Conservation (phyloP, 2,329 filamentous ascomycete species). For the Neonectria sp. region DNA sequence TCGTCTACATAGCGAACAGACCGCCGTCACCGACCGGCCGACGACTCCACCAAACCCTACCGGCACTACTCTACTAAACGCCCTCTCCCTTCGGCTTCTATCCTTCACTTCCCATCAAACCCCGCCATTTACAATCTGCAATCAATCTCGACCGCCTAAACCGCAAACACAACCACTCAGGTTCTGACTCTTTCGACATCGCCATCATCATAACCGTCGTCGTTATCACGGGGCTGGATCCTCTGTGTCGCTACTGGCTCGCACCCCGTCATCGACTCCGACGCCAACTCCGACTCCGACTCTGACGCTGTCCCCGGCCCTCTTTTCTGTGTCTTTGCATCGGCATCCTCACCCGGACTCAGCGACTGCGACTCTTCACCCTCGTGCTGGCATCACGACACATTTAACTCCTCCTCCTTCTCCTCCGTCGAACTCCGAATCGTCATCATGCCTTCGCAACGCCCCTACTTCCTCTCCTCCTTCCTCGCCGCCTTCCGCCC, state of each 20-base stretch:
- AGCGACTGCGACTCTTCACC: constrained; percentile 4
- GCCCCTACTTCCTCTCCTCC: constrained; percentile 70
- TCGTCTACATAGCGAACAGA: neutral
- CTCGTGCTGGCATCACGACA: constrained; percentile 10
- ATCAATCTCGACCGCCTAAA: neutral
- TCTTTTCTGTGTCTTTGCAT: constrained; percentile 4
- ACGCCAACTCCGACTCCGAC: neutral
- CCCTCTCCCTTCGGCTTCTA: constrained; percentile 24
- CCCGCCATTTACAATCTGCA: constrained; percentile 19
- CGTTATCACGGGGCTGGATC: constrained; percentile 27
- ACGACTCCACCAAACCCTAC: constrained; percentile 25
- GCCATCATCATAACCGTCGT: neutral
- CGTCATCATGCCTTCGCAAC: constrained; percentile 64
- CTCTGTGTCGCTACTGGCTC: constrained; percentile 11
- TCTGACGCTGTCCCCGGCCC: constrained; percentile 4
- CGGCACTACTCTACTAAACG: constrained; percentile 14
- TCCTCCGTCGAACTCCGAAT: neutral
- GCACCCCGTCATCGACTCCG: neutral
- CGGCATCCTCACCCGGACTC: constrained; percentile 4
- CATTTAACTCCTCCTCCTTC: neutral
- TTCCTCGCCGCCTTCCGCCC: constrained; percentile 69
- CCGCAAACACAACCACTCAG: neutral
- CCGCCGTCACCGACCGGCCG: constrained; percentile 12
- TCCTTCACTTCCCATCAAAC: constrained; percentile 13
- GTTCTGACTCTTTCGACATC: neutral